Conservation (phyloP, 345 rosid species). For the Theobroma cacao region DNA sequence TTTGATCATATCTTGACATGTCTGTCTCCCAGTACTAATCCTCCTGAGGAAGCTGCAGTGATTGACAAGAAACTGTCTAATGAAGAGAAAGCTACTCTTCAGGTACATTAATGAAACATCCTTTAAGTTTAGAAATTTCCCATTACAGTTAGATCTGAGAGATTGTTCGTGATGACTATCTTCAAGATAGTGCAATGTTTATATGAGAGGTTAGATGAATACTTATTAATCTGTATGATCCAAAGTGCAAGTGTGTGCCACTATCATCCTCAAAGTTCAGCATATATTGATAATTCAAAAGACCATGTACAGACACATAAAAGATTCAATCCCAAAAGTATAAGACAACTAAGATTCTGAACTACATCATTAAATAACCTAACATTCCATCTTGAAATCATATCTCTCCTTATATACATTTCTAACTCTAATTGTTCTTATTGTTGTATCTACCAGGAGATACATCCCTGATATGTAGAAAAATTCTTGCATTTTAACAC, state of each 20-base stretch:
- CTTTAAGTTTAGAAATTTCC: constrained; percentile 3
- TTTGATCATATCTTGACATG: not conserved
- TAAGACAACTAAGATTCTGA: not conserved
- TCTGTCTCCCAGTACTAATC: constrained; percentile 44
- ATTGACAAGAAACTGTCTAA: constrained; percentile 61
- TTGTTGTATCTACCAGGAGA: not conserved
- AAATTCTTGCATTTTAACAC: not conserved
- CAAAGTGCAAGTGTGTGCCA: not conserved
- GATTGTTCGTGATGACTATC: not conserved
- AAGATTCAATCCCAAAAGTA: not conserved
- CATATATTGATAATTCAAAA: not conserved
- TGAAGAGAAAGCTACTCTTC: constrained; percentile 66
- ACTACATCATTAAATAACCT: not conserved
- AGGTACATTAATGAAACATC: constrained; percentile 39
- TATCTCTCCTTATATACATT: not conserved
- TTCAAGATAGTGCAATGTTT: not conserved
- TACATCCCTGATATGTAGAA: not conserved
- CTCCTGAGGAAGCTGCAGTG: constrained; percentile 45
- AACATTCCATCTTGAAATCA: not conserved
- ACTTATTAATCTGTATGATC: not conserved
- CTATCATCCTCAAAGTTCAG: not conserved
- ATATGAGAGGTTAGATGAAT: not conserved
- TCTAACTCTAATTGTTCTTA: not conserved
- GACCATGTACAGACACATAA: not conserved
- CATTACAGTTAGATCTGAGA: not conserved